Conservation (phyloP, 495 filamentous ascomycete genomes). For the Trypethelium eluteriae region DNA sequence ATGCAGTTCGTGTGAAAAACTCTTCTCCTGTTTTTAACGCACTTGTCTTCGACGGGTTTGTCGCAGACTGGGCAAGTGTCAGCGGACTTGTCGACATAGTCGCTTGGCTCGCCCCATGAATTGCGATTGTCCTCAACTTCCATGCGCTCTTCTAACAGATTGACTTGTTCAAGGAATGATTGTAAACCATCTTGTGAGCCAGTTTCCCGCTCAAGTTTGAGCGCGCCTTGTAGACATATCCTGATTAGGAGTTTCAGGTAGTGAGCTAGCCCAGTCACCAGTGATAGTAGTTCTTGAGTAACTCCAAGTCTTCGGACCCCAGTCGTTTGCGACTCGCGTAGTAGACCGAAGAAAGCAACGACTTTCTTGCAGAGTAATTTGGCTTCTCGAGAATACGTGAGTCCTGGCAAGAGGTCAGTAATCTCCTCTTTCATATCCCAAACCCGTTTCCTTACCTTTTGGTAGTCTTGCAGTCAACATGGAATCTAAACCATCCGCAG, state of each 20-base stretch:
- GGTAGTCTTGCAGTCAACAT: constrained; percentile 60
- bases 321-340: constrained; percentile 89
- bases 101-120: constrained; percentile 58
- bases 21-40: constrained; percentile 59
- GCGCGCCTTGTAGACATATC: constrained; percentile 87
- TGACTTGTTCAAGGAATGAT: constrained; percentile 71
- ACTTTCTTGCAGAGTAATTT: constrained; percentile 99
- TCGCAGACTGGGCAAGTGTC: constrained; percentile 74
- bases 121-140: constrained; percentile 55
- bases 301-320: constrained; percentile 84
- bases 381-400: constrained; percentile 87
- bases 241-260: constrained; percentile 97
- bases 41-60: constrained; percentile 89
- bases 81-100: constrained; percentile 62
- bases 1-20: constrained; percentile 82
- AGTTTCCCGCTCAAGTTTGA: constrained; percentile 83
- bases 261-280: constrained; percentile 95
- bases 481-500: constrained; percentile 74
- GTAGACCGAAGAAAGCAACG: constrained; percentile 89
- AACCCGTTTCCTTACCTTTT: constrained; percentile 50
- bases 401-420: constrained; percentile 40
- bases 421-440: constrained; percentile 14
- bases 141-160: constrained; percentile 34
- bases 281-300: constrained; percentile 87
- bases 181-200: constrained; percentile 64